Base-by-base conservation (phyloP, 345 rosid genomes). In the Eucalyptus curtisii region DNA sequence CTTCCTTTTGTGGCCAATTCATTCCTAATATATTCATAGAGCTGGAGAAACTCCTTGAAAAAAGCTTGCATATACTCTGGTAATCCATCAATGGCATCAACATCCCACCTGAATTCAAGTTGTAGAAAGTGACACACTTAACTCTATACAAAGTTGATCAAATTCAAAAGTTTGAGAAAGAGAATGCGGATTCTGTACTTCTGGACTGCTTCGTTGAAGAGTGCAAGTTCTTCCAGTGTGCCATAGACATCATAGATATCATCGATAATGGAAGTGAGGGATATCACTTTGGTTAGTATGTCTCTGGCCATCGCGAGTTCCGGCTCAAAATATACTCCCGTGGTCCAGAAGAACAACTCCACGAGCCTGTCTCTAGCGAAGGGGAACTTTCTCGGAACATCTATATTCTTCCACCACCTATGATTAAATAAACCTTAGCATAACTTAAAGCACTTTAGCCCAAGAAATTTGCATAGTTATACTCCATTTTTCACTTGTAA, bases 341-440 rank as follows among this genome's bases (percentile, higher is more conserved):
- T 24, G 50, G n/a, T 81, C 91, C 90, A 89, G 3, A 89, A 57
- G 79, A 85, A 90, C 45, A 44, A 12, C 81, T 90, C 90, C 37
- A 86, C 90, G 27, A 89, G 17, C 49, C 89, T 87, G 40, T 91
- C 90, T 86, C 91, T 76, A 15, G 89, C 91, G 68, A 66, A 91
- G 3, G 87, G 89, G 22, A 91, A 76, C 52, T 87, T 90, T 14
- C 57, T 64, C 44, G 31, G 9, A 22, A 91, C 42, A 66, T 88
- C 88, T 44, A 89, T 42, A 27, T 79, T 90, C 68, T 90, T 87
- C 92, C 91, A 90, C 92, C 91, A 90, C 53, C 92, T 90, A 76
- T 37, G 42, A 8, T 81, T 27, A 20, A 86, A 27, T 10, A 10
- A 16, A 12, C 8, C 14, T 33, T 22, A 71, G 44, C 13, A 22